Conservation (phyloP, 2,329 filamentous ascomycete genomes). For the Hansfordia pulvinata region DNA sequence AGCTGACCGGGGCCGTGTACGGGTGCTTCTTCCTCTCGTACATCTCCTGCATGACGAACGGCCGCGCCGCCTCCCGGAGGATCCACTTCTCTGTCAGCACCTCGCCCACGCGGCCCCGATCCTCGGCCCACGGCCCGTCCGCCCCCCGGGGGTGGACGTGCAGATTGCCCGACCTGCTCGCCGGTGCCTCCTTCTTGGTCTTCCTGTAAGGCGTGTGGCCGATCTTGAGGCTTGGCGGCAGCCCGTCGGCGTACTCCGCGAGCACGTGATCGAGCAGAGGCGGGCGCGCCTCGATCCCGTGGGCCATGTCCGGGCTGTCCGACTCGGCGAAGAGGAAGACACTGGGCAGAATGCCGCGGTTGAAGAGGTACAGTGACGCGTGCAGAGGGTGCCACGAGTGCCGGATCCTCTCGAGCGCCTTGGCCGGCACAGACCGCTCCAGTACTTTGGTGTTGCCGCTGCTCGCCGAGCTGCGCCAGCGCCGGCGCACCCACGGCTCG, state of each 20-base stretch:
- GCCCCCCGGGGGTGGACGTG: too few species aligned
- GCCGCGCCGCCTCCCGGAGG: constrained; percentile 31
- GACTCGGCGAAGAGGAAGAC: constrained; percentile 16
- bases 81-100: constrained; percentile 37
- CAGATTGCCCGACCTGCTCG: too few species aligned
- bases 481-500: too few species aligned
- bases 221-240: constrained; percentile 16
- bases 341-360: constrained; percentile 11
- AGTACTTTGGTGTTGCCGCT: too few species aligned
- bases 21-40: constrained; percentile 35
- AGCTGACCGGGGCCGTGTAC: constrained; percentile 27
- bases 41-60: constrained; percentile 36
- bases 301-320: constrained; percentile 21
- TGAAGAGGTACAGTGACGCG: constrained; percentile 13
- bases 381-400: constrained; percentile 17
- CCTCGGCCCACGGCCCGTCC: too few species aligned
- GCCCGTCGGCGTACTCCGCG: constrained; percentile 15
- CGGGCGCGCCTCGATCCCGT: constrained; percentile 20
- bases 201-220: constrained; percentile 6
- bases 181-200: too few species aligned
- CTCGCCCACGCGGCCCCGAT: too few species aligned
- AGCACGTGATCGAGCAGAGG: constrained; percentile 21
- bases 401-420: too few species aligned
- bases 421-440: too few species aligned
- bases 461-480: too few species aligned